Conservation (phyloP, 352 stramenopile genomes). For the Globisporangium okanoganense region DNA sequence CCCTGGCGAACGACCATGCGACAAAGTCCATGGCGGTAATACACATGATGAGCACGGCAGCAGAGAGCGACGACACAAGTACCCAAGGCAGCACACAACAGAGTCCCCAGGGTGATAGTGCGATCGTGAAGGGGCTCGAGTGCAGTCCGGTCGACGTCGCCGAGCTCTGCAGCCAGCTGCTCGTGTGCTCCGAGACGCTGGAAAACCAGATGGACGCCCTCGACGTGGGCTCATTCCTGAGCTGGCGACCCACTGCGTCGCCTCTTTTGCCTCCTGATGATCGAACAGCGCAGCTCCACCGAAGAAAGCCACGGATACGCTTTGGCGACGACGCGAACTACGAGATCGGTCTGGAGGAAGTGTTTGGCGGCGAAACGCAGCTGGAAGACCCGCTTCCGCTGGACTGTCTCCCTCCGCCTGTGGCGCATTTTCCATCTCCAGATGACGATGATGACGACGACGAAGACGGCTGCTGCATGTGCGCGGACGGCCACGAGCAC, state of each 20-base stretch:
- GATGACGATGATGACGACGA: background rate
- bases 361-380: constrained; percentile 11
- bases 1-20: constrained; percentile 4
- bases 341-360: constrained; percentile 7
- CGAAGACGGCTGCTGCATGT: constrained; percentile 10
- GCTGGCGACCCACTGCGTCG: background rate
- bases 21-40: background rate
- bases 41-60: background rate
- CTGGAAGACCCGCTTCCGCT: background rate
- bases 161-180: constrained; percentile 5
- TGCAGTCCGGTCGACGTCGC: constrained; percentile 12
- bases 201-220: constrained; percentile 16
- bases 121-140: constrained; percentile 1
- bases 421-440: background rate
- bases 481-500: constrained; percentile 1
- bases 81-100: constrained; percentile 5
- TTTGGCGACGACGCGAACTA: constrained; percentile 3
- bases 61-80: background rate
- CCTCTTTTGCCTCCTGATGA: background rate
- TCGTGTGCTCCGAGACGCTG: constrained; percentile 15
- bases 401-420: background rate
- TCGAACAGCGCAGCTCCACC: background rate
- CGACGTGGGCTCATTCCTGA: constrained; percentile 10
- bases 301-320: constrained; percentile 15
- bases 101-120: constrained; percentile 2